phyloP scores from a whole-genome alignment of 495 filamentous ascomycete genomes.

The Xylaria grammica region DNA sequence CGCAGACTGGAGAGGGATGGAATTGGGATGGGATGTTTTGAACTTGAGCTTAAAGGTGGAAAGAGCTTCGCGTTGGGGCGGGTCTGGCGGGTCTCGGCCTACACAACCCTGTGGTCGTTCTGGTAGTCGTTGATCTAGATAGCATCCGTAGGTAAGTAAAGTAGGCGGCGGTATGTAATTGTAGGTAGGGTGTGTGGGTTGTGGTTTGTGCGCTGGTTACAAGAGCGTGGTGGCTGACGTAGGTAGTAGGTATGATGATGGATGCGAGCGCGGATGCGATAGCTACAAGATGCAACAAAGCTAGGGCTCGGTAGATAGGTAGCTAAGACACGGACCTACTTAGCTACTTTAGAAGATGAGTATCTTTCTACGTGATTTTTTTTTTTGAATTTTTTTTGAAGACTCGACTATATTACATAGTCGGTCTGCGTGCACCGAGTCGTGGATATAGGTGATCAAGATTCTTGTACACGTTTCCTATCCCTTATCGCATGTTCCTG shows the following conservation, averaged over 20 bases:
- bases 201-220: background rate
- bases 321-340: background rate
- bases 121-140: background rate
- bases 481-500: constrained; percentile 10
- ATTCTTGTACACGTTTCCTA: constrained; percentile 3
- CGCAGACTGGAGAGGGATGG: background rate
- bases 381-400: too few relatives aligned
- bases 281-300: background rate
- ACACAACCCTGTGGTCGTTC: background rate
- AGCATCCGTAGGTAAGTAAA: background rate
- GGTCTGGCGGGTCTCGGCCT: constrained; percentile 9
- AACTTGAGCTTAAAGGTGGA: background rate
- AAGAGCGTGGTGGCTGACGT: background rate
- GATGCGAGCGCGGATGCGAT: background rate
- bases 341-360: constrained; percentile 6
- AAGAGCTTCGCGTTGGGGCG: constrained; percentile 12
- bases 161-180: background rate
- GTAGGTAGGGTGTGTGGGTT: background rate
- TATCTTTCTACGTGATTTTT: background rate
- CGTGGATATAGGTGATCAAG: constrained; percentile 9
- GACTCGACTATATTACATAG: background rate
- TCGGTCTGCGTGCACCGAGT: constrained; percentile 7
- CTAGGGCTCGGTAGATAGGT: background rate
- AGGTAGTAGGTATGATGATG: background rate
- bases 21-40: too few relatives aligned